A percentile compares a stretch with the other conserved stretches of the same genome.
phyloP scores from a whole-genome alignment of 164 flowering plant species.

The Piper longum region DNA sequence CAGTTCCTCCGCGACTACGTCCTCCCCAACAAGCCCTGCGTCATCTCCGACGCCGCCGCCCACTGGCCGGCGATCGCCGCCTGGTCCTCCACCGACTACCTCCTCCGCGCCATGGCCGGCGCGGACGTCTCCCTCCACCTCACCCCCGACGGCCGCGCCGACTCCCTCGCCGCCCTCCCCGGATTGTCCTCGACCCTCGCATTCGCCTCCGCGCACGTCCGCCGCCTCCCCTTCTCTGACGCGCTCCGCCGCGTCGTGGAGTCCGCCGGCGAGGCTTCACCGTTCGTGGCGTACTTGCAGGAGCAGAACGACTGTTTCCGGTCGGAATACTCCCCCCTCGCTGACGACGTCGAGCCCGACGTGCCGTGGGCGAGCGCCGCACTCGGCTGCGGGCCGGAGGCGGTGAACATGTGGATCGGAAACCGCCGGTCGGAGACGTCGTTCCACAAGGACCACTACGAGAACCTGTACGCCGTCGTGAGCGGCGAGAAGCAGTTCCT shows the following conservation, averaged over 20 bases:
- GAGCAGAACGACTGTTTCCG: constrained; percentile 87
- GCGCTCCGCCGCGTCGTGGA: constrained; percentile 16
- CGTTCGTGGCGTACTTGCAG: constrained; percentile 64
- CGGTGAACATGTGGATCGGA: constrained; percentile 93
- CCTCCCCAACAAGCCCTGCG: constrained; percentile 66
- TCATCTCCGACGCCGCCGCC: constrained; percentile 56
- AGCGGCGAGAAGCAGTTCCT: constrained; percentile 81
- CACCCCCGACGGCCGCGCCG: constrained; percentile 47
- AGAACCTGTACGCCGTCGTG: constrained; percentile 83
- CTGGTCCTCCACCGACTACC: constrained; percentile 40
- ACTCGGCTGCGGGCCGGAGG: constrained; percentile 69
- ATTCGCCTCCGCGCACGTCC: constrained; percentile 65
- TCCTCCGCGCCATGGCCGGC: constrained; percentile 24
- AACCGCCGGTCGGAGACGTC: constrained; percentile 59
- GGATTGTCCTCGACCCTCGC: constrained; percentile 23
- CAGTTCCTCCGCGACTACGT: constrained; percentile 63
- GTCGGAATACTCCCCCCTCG: constrained; percentile 41
- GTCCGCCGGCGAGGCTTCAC: neutral
- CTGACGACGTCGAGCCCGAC: constrained; percentile 47
- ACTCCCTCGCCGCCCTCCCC: constrained; percentile 29
- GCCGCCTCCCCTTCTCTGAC: constrained; percentile 28
- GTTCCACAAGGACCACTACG: constrained; percentile 94
- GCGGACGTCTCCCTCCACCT: constrained; percentile 41
- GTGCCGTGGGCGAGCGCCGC: constrained; percentile 85
- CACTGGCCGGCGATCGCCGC: constrained; percentile 64